phyloP scores from a whole-genome alignment of 1,139 yeast species.

The Debaryomyces sp. region DNA sequence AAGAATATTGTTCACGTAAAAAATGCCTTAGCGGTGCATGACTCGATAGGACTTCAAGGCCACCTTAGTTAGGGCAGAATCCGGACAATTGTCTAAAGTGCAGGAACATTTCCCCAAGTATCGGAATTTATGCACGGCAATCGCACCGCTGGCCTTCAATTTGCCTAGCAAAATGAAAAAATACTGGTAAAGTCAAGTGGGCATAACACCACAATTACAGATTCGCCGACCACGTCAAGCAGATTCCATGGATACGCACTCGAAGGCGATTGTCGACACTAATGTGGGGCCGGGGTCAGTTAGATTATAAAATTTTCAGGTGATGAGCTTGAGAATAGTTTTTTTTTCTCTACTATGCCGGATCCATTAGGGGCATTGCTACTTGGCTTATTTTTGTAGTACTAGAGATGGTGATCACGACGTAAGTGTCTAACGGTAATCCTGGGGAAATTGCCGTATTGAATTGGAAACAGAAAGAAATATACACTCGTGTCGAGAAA shows the following conservation, averaged over 20 bases:
- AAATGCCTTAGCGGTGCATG: slow-evolving; percentile 1
- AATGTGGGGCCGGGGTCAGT: not conserved
- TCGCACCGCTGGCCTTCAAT: not conserved
- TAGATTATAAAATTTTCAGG: not conserved
- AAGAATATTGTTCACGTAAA: not conserved
- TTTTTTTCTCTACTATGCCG: not conserved
- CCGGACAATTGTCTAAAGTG: not conserved
- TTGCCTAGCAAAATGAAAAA: not conserved
- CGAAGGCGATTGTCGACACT: not conserved
- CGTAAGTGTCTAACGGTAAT: not conserved
- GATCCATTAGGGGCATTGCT: not conserved
- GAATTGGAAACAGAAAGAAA: not conserved
- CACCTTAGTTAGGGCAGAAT: not conserved
- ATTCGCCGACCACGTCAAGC: not conserved
- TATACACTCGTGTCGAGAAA: not conserved
- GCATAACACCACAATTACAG: not conserved
- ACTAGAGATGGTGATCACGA: not conserved
- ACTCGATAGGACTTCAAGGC: not conserved
- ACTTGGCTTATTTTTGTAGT: not conserved
- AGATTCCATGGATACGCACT: not conserved
- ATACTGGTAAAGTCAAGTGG: not conserved
- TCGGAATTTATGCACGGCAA: not conserved
- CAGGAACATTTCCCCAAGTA: not conserved
- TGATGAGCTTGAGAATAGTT: not conserved
- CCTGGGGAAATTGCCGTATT: slow-evolving; percentile 1